These are phyloP conservation scores for Anisogramma anomala DNA, from an alignment of 2,329 filamentous ascomycete genomes.

Conservation along the genomic window DNA sequence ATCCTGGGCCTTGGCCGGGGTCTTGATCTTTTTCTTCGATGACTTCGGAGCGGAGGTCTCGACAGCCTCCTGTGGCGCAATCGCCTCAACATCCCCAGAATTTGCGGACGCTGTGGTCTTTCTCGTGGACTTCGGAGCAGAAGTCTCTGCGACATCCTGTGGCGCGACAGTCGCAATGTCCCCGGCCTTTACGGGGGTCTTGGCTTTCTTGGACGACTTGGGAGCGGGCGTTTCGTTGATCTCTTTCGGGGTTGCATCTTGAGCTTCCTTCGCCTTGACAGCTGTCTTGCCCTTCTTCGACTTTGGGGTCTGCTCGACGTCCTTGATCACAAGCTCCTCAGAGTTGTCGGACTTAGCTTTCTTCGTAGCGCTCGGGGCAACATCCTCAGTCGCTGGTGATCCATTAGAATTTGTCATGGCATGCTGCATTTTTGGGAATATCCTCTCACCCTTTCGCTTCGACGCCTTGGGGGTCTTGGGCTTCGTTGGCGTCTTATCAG, in stretches of 20 bases:
- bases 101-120: conserved; percentile 9
- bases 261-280: not conserved
- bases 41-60: too few relatives aligned
- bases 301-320: not conserved
- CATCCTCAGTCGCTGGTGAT: conserved; percentile 10
- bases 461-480: conserved; percentile 11
- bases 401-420: not conserved
- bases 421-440: not conserved
- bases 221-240: not conserved
- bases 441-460: conserved; percentile 13
- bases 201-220: conserved; percentile 7
- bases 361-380: conserved; percentile 10
- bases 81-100: conserved; percentile 1
- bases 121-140: conserved; percentile 9
- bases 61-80: not conserved
- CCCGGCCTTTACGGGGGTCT: conserved; percentile 7
- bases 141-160: not conserved
- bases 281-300: conserved; percentile 10
- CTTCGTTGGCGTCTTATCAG: conserved; percentile 11
- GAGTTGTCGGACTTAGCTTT: not conserved
- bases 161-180: not conserved
- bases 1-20: not conserved
- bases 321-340: conserved; percentile 1
- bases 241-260: not conserved
- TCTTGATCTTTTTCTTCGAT: too few relatives aligned